phyloP scores from a whole-genome alignment of 2,329 filamentous ascomycete species.

The Pseudogymnoascus sp. region DNA sequence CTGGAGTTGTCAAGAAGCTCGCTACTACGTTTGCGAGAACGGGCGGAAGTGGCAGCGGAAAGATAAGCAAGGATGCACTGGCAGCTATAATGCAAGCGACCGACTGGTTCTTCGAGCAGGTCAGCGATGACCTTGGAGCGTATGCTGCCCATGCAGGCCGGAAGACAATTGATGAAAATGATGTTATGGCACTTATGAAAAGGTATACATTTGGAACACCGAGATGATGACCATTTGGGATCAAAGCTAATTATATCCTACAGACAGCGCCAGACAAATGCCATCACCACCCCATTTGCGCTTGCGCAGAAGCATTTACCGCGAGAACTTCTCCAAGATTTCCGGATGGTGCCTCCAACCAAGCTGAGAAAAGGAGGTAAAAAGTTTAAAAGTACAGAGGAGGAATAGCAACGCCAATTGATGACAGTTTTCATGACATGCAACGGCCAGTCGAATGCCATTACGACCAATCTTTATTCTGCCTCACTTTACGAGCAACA shows the following conservation, averaged over 20 bases:
- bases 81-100: conserved; percentile 69
- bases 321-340: conserved; percentile 70
- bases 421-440: conserved; percentile 16
- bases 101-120: conserved; percentile 88
- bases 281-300: conserved; percentile 68
- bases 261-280: conserved; percentile 70
- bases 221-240: neutral
- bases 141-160: conserved; percentile 76
- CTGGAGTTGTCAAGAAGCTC: conserved; percentile 63
- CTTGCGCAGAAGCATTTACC: conserved; percentile 78
- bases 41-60: conserved; percentile 55
- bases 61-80: conserved; percentile 65
- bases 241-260: conserved; percentile 28
- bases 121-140: conserved; percentile 67
- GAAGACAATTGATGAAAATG: conserved; percentile 77
- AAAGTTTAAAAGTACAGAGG: neutral
- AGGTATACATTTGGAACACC: conserved; percentile 45
- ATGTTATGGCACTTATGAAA: conserved; percentile 73
- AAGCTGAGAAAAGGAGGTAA: conserved; percentile 35
- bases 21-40: conserved; percentile 63
- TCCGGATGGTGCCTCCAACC: conserved; percentile 58
- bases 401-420: conserved; percentile 16
- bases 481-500: conserved; percentile 62
- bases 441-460: conserved; percentile 10
- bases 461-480: conserved; percentile 65